A percentile compares a stretch with the other conserved stretches of the same genome.
Conservation (phyloP, 139 green algal genomes). For the Closterium sp. region DNA sequence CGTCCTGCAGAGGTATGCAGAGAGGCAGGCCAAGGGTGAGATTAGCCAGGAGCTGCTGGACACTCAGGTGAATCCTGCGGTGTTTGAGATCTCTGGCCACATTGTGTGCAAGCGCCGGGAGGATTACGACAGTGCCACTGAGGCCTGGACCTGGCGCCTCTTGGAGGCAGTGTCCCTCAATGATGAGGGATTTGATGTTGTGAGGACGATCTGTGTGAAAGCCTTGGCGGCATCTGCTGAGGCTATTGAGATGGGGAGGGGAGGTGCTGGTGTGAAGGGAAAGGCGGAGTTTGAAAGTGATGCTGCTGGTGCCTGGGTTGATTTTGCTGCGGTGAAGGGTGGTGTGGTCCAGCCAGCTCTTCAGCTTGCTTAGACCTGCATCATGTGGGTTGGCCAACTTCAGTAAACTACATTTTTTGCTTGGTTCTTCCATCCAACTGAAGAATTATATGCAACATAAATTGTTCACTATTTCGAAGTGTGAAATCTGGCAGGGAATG, state of each 20-base stretch:
- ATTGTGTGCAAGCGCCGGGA: conserved; percentile 87
- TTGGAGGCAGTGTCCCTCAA: conserved; percentile 44
- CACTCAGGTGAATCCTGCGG: conserved; percentile 86
- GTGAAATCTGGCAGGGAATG: too few relatives aligned
- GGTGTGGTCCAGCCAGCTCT: neutral
- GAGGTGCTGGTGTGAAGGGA: neutral
- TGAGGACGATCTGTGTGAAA: conserved; percentile 35
- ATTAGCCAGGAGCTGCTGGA: conserved; percentile 63
- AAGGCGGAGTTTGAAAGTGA: neutral
- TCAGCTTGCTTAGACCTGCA: neutral
- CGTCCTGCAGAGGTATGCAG: conserved; percentile 71
- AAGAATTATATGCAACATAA: too few relatives aligned
- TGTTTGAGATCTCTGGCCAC: conserved; percentile 95
- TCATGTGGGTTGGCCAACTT: too few relatives aligned
- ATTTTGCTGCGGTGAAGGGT: neutral
- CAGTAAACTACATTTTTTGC: too few relatives aligned
- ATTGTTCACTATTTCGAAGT: too few relatives aligned
- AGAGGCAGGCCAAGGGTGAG: conserved; percentile 71
- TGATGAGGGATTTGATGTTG: conserved; percentile 17
- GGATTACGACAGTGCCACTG: conserved; percentile 73
- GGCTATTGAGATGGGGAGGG: neutral
- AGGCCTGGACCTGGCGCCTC: conserved; percentile 32
- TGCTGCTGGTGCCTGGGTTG: neutral
- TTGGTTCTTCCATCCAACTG: too few relatives aligned
- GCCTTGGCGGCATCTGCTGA: neutral